Conservation (phyloP, 2,329 filamentous ascomycete genomes). For the Trichoderma brevicompactum region DNA sequence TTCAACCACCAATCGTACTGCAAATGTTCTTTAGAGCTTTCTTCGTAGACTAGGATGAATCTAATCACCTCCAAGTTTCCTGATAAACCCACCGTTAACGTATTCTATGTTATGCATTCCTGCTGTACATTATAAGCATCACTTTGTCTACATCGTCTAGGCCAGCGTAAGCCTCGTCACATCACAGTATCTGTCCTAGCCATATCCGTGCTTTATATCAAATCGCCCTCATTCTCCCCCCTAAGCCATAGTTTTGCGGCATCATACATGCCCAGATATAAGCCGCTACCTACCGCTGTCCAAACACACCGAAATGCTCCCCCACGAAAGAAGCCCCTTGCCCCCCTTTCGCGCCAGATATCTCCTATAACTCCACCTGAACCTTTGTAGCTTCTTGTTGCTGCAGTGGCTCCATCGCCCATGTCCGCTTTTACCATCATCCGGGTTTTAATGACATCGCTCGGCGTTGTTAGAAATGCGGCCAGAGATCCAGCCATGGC, state of each 20-base stretch:
- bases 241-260: conserved; percentile 68
- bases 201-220: too few species aligned
- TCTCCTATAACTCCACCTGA: conserved; percentile 61
- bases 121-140: too few species aligned
- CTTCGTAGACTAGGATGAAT: too few species aligned
- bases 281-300: conserved; percentile 80
- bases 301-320: conserved; percentile 73
- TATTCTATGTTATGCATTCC: too few species aligned
- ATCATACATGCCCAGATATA: conserved; percentile 89
- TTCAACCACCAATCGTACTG: too few species aligned
- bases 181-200: too few species aligned
- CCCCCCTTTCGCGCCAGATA: conserved; percentile 68
- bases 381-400: conserved; percentile 35
- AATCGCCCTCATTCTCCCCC: background rate
- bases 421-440: conserved; percentile 74
- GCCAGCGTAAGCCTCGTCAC: too few species aligned
- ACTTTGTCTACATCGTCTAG: too few species aligned
- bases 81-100: too few species aligned
- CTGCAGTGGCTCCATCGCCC: conserved; percentile 30
- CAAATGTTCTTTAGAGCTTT: too few species aligned
- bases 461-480: conserved; percentile 81
- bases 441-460: conserved; percentile 87
- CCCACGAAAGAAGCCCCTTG: conserved; percentile 77
- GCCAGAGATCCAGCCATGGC: conserved; percentile 74
- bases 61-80: too few species aligned